Conservation (phyloP, 805 yeast genomes). For the Saccharomycopsis guyanensis region DNA sequence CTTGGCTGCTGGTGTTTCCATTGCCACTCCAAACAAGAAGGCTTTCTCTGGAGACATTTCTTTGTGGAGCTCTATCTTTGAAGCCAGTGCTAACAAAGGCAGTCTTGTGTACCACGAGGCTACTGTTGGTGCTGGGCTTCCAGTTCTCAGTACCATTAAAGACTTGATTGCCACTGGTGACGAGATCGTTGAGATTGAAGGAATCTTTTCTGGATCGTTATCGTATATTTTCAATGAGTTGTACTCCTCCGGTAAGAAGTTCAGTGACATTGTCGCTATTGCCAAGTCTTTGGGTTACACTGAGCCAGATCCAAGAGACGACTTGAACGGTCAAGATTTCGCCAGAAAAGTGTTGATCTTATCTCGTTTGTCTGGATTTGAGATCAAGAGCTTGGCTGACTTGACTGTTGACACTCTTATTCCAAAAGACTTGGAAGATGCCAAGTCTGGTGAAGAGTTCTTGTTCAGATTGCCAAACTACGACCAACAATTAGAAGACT, state of each 20-base stretch:
- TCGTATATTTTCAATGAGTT: constrained; percentile 93
- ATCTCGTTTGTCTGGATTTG: constrained; percentile 85
- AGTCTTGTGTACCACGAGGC: constrained; percentile 96
- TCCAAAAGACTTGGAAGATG: constrained; percentile 75
- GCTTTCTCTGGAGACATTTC: constrained; percentile 77
- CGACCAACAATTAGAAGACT: constrained; percentile 69
- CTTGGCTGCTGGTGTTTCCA: constrained; percentile 70
- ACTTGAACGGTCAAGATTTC: constrained; percentile 93
- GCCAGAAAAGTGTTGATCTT: constrained; percentile 97
- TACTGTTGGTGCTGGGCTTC: constrained; percentile 97
- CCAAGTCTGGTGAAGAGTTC: constrained; percentile 67
- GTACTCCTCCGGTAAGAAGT: constrained; percentile 65
- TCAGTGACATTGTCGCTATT: constrained; percentile 80
- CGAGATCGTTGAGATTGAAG: constrained; percentile 84
- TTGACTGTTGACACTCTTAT: constrained; percentile 93
- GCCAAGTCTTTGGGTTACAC: constrained; percentile 94
- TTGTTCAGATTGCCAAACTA: constrained; percentile 72
- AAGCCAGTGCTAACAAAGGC: constrained; percentile 43
- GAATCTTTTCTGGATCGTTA: constrained; percentile 92
- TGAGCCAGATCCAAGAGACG: constrained; percentile 99
- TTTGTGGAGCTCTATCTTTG: constrained; percentile 72
- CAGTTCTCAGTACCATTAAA: constrained; percentile 80
- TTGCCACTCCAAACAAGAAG: constrained; percentile 98
- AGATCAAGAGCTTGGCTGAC: constrained; percentile 79
- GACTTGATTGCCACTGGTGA: constrained; percentile 93